Percentiles rank a stretch among this genome's conserved stretches.
These are phyloP conservation scores for Tetradesmus lagerheimii DNA, from an alignment of 139 green algal genomes.

Conservation along the genomic window DNA sequence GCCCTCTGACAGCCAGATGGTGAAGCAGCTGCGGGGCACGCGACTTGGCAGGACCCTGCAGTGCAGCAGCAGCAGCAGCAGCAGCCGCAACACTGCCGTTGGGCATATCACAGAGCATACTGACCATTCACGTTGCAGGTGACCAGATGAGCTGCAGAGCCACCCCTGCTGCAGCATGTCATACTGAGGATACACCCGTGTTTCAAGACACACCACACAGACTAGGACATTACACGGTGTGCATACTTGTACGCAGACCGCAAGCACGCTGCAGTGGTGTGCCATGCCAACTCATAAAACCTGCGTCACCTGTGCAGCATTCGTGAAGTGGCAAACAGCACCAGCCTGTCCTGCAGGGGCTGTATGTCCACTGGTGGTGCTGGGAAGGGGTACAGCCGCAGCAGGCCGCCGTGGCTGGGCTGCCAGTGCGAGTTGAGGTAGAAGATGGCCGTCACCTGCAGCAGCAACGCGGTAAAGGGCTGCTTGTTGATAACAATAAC, in stretches of 20 bases:
- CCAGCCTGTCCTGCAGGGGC: slow-evolving; percentile 72
- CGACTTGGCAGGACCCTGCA: slow-evolving; percentile 61
- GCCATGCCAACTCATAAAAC: too few relatives aligned
- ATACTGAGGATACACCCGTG: too few relatives aligned
- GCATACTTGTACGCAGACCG: background rate
- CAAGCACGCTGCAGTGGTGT: background rate
- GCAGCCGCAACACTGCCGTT: background rate
- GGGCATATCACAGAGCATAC: too few relatives aligned
- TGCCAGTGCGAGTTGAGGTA: slow-evolving; percentile 79
- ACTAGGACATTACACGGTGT: background rate
- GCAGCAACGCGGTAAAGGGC: too few relatives aligned
- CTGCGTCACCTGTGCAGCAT: slow-evolving; percentile 83
- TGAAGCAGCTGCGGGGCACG: slow-evolving; percentile 76
- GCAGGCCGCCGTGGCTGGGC: slow-evolving; percentile 65
- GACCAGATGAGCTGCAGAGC: too few relatives aligned
- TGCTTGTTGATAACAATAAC: too few relatives aligned
- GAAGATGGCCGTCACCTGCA: slow-evolving; percentile 76
- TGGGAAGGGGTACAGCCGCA: slow-evolving; percentile 83
- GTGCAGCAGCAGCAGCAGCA: background rate
- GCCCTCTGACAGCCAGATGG: slow-evolving; percentile 77
- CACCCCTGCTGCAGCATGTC: too few relatives aligned
- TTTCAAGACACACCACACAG: too few relatives aligned
- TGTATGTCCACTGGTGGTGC: slow-evolving; percentile 63
- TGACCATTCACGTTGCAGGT: too few relatives aligned
- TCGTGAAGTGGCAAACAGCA: slow-evolving; percentile 77